These are phyloP conservation scores for Aspergillus incahuasiensis DNA, from an alignment of 495 filamentous ascomycete genomes.

Conservation along the genomic window DNA sequence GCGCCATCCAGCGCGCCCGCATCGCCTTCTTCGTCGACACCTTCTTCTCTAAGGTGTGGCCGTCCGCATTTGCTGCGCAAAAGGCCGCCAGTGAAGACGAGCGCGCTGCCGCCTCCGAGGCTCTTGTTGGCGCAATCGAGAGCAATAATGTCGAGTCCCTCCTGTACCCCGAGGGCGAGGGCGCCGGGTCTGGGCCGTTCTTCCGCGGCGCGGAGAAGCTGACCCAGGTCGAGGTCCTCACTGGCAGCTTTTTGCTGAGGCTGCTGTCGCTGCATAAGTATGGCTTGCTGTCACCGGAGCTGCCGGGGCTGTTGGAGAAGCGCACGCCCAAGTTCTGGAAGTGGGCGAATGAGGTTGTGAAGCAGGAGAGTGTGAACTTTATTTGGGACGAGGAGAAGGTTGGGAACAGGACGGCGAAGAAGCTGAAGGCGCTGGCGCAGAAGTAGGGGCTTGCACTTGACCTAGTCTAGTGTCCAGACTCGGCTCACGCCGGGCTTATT, in stretches of 20 bases:
- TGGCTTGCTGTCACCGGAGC: conserved; percentile 45
- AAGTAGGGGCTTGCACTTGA: not conserved
- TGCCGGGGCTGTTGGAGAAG: conserved; percentile 45
- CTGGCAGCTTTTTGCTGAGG: conserved; percentile 64
- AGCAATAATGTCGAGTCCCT: conserved; percentile 71
- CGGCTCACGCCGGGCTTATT: no score
- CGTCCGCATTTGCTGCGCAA: conserved; percentile 40
- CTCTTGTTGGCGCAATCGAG: conserved; percentile 47
- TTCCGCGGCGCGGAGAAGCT: conserved; percentile 75
- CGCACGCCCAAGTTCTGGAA: conserved; percentile 60
- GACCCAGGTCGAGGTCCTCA: conserved; percentile 75
- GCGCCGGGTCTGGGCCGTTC: conserved; percentile 59
- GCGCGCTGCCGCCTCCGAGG: conserved; percentile 28
- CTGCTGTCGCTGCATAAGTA: conserved; percentile 46
- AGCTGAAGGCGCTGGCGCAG: conserved; percentile 8
- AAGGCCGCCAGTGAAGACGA: conserved; percentile 33
- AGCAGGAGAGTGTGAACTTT: conserved; percentile 61
- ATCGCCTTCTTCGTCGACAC: conserved; percentile 75
- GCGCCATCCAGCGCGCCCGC: conserved; percentile 58
- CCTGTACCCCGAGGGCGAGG: conserved; percentile 30
- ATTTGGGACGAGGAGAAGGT: conserved; percentile 53
- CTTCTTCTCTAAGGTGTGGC: conserved; percentile 58
- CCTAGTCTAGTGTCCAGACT: no score
- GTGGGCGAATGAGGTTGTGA: conserved; percentile 60
- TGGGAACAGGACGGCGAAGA: conserved; percentile 16